Base-by-base conservation (phyloP, 1,139 yeast genomes). In the Candida sanyaensis region DNA sequence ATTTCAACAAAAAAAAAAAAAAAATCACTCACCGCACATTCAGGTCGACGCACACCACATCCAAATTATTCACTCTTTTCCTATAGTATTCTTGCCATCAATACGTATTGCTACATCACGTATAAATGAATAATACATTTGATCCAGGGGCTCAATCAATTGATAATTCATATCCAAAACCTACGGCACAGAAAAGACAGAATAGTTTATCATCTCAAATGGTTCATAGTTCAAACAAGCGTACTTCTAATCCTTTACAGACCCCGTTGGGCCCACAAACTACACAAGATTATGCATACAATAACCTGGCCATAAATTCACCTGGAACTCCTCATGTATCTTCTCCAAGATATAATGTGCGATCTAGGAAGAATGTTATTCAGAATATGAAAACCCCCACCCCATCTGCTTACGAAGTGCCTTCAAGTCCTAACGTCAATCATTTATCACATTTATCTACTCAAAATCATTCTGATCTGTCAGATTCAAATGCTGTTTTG, bases 361-460 rank as follows among this genome's bases (percentile, higher is more conserved):
- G 46, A 32, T 33, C 49, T 12, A 42, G 53, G 29, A 50, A 52
- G 40, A 48, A 44, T 44, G 43, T 43, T 6, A 23, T 44, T 27
- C 54, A 50, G 13, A 52, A 49, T 26, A 60, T 56, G 50, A 71
- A 70, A 47, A 74, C 79, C 10, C 78, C 79, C 2, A 70, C 78
- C 0, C 77, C 77, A 13, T 67, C 77, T 12, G 59, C 73, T 11
- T 73, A 71, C 56, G 79, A 74, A 32, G 68, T 74, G 10, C 80
- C 80, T 3, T 65, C 71, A 21, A 68, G 75, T 50, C 79, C 80
- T 11, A 68, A 62, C 45, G 62, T 62, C 29, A 66, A 66, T 50
- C 66, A 62, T n/a, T 55, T 64, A 49, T 59, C 70, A 30, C 57
- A 59, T 48, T 43, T 57, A 12, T 59, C 68, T 6, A 64, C 57